phyloP scores from a whole-genome alignment of 129 eudicot species.

The Pittosporum tobira region DNA sequence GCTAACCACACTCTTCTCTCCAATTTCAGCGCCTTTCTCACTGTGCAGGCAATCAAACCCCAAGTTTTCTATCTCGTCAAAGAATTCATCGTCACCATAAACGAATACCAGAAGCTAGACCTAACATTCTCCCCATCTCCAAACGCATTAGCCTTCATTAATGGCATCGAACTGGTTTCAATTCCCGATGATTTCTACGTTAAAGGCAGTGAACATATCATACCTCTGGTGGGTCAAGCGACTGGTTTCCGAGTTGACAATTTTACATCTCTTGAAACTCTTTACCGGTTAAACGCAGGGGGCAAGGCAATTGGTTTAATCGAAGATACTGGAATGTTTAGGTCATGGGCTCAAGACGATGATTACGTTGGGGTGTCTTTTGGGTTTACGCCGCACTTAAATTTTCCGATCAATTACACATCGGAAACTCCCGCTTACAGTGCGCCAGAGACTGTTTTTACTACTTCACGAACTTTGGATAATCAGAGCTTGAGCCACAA shows the following conservation, averaged over 20 bases:
- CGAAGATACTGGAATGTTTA: slow-evolving; percentile 21
- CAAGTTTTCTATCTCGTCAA: slow-evolving; percentile 15
- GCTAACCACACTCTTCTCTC: slow-evolving; percentile 30
- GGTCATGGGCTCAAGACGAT: slow-evolving; percentile 13
- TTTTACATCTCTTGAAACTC: slow-evolving; percentile 6
- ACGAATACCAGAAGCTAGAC: slow-evolving; percentile 14
- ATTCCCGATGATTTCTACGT: slow-evolving; percentile 25
- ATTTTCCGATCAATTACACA: slow-evolving; percentile 1
- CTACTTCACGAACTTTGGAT: slow-evolving; percentile 4
- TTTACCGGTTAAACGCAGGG: slow-evolving; percentile 24
- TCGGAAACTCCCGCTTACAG: not conserved
- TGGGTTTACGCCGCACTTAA: not conserved
- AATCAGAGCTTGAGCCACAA: not conserved
- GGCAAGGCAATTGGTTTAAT: not conserved
- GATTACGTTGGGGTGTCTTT: not conserved
- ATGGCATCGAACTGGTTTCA: slow-evolving; percentile 48
- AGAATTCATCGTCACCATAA: slow-evolving; percentile 27
- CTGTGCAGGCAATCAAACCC: not conserved
- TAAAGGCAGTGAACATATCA: not conserved
- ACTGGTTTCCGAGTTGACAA: not conserved
- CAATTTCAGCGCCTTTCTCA: slow-evolving; percentile 33
- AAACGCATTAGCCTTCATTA: slow-evolving; percentile 36
- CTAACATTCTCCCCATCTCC: slow-evolving; percentile 34
- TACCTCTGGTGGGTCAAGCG: not conserved
- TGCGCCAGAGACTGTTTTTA: not conserved